Evolutionary conservation across 208 protist genomes (phyloP).

Genomic region (Acanthamoeba divionensis): DNA sequence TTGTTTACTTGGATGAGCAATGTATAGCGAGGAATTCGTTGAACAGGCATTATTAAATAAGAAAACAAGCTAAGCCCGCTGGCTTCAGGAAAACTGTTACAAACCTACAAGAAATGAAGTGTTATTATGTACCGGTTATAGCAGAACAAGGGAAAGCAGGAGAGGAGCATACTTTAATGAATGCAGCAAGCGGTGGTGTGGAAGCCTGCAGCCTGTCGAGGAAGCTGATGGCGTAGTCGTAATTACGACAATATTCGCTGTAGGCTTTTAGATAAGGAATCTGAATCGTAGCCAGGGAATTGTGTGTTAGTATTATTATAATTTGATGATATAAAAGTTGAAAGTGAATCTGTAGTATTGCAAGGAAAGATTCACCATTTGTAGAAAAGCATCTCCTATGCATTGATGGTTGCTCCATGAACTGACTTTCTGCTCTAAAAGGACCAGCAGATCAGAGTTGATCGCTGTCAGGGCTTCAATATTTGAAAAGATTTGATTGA

Average conservation of each 20-base stretch:
- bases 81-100: neutral
- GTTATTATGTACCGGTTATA: neutral
- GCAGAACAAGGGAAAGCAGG: neutral
- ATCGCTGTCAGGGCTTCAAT: neutral
- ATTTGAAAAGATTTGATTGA: slow-evolving; percentile 24
- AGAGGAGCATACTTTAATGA: neutral
- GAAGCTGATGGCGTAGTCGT: slow-evolving; percentile 23
- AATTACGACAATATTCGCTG: slow-evolving; percentile 32
- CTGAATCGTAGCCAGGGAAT: neutral
- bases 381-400: slow-evolving; percentile 1
- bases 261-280: slow-evolving; percentile 16
- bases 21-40: slow-evolving; percentile 4
- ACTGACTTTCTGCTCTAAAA: neutral
- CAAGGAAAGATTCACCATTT: neutral
- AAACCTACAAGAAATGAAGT: neutral
- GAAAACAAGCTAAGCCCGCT: neutral
- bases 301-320: neutral
- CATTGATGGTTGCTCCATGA: neutral
- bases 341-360: neutral
- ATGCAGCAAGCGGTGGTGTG: neutral
- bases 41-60: slow-evolving; percentile 29
- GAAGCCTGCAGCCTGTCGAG: slow-evolving; percentile 27
- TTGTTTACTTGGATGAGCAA: slow-evolving; percentile 9
- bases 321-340: neutral
- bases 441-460: neutral